These are phyloP conservation scores for Trypanosoma vivax DNA, from an alignment of 208 protist genomes.

Conservation along the genomic window DNA sequence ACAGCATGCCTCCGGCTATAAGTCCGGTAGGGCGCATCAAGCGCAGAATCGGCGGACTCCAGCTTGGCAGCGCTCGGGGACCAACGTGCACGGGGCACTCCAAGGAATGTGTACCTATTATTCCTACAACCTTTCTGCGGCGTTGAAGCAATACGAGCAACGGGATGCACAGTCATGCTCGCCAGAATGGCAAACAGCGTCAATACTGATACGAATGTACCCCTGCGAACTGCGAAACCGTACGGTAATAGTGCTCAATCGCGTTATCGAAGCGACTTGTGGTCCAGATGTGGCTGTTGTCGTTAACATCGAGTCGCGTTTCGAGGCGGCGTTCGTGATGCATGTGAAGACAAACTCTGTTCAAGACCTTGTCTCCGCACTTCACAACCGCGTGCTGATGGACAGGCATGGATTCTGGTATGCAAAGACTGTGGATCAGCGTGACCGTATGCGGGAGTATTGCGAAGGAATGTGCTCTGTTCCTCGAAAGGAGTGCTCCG, in stretches of 20 bases:
- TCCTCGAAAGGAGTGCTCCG: constrained; percentile 64
- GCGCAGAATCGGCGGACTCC: constrained; percentile 2
- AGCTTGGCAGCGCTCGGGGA: constrained; percentile 15
- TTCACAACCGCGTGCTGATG: constrained; percentile 76
- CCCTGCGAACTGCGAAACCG: constrained; percentile 66
- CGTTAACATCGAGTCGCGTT: constrained; percentile 51
- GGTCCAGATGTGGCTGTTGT: constrained; percentile 28
- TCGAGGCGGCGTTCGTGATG: constrained; percentile 69
- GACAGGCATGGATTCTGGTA: constrained; percentile 80
- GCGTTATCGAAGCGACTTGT: constrained; percentile 44
- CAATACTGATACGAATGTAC: constrained; percentile 80
- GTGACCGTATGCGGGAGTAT: constrained; percentile 66
- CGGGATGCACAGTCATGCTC: constrained; percentile 1
- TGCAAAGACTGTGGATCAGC: constrained; percentile 45
- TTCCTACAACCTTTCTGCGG: constrained; percentile 21
- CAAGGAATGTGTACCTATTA: constrained; percentile 21
- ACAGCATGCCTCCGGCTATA: constrained; percentile 19
- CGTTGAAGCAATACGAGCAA: constrained; percentile 20
- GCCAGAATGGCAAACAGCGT: constrained; percentile 10
- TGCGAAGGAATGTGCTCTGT: constrained; percentile 62
- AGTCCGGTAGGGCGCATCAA: constrained; percentile 7
- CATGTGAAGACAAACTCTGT: constrained; percentile 39
- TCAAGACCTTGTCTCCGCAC: constrained; percentile 47
- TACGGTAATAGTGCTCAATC: constrained; percentile 49
- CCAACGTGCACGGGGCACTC: constrained; percentile 21